phyloP scores from a whole-genome alignment of 139 green algal genomes.

The Mesotaenium endlicherianum region DNA sequence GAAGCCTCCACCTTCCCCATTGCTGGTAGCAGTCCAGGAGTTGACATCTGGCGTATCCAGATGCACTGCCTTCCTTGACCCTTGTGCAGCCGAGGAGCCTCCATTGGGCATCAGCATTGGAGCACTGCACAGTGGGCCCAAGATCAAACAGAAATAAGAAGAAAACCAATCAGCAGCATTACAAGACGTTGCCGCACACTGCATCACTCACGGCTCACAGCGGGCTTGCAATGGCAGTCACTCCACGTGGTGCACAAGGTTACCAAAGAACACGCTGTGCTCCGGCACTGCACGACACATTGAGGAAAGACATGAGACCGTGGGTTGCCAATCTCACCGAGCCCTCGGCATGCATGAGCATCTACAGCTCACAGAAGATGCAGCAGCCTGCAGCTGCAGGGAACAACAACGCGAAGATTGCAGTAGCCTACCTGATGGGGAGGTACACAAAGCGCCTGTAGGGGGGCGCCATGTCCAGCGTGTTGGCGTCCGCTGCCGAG shows the following conservation, averaged over 20 bases:
- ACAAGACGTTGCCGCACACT: too few species aligned
- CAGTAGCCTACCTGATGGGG: constrained; percentile 66
- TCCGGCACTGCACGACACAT: neutral
- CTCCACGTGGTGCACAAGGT: too few species aligned
- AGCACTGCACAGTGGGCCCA: neutral
- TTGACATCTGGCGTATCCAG: neutral
- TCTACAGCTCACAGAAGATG: neutral
- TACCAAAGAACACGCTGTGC: too few species aligned
- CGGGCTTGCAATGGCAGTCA: too few species aligned
- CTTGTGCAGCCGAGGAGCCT: neutral
- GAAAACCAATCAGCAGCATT: neutral
- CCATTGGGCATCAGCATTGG: constrained; percentile 2
- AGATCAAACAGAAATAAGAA: neutral
- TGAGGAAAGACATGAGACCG: neutral
- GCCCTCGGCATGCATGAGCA: neutral
- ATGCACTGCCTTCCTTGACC: neutral
- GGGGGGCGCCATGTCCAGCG: constrained; percentile 69
- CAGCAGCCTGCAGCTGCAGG: neutral
- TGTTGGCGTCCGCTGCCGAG: constrained; percentile 65
- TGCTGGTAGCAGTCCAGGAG: neutral
- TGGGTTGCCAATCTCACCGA: neutral
- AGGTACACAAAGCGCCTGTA: constrained; percentile 82
- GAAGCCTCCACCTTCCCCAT: neutral
- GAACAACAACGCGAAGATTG: neutral
- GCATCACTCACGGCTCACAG: too few species aligned